A percentile compares a stretch with the other conserved stretches of the same genome.
Evolutionary conservation across 75 land plant species (phyloP).

Genomic region (Chamaecyparis obtusa): DNA sequence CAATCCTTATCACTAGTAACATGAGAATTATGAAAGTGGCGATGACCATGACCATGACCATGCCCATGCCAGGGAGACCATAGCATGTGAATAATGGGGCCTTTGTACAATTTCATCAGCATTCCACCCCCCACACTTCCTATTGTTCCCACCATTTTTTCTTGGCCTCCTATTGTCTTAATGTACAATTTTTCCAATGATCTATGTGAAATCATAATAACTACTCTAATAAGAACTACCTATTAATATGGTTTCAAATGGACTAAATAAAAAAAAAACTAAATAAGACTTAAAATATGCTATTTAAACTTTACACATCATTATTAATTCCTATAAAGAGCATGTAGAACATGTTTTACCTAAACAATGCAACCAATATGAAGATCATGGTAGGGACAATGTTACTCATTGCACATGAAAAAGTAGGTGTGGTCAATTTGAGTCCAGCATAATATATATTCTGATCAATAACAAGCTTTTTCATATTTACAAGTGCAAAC

Average conservation of each 20-base stretch:
- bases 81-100: neutral
- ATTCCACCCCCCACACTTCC: neutral
- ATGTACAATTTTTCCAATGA: neutral
- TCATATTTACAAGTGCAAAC: no score
- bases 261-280: no score
- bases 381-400: neutral
- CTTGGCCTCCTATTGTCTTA: neutral
- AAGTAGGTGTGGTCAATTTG: neutral
- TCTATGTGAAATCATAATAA: no score
- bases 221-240: no score
- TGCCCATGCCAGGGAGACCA: neutral
- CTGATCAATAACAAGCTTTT: no score
- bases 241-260: no score
- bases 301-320: no score
- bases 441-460: neutral
- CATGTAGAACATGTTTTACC: neutral
- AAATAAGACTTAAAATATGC: no score
- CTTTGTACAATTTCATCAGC: neutral
- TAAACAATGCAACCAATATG: neutral
- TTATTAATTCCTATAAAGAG: neutral
- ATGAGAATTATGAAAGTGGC: neutral
- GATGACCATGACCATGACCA: no score
- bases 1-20: neutral
- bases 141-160: neutral
- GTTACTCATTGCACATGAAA: constrained; percentile 6